A percentile compares a stretch with the other conserved stretches of the same genome.
phyloP scores from a whole-genome alignment of 179 eudicot species.

The Corrigiola litoralis region DNA sequence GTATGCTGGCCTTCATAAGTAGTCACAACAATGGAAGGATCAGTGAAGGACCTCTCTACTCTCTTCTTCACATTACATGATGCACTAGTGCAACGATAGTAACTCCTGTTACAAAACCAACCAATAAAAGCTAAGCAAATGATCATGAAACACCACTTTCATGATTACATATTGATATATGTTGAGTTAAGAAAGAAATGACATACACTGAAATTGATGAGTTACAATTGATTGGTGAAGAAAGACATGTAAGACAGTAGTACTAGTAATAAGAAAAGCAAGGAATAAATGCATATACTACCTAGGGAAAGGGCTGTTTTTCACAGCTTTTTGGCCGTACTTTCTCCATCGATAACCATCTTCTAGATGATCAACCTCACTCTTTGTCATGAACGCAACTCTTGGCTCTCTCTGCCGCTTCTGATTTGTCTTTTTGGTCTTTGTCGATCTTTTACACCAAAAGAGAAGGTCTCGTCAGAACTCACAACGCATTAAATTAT shows the following conservation, averaged over 20 bases:
- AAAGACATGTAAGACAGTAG: too few relatives aligned
- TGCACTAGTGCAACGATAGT: constrained; percentile 45
- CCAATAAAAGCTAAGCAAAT: neutral
- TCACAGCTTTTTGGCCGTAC: constrained; percentile 45
- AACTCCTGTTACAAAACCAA: constrained; percentile 26
- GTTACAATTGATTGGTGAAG: constrained; percentile 4
- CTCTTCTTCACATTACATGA: constrained; percentile 46
- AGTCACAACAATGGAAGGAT: constrained; percentile 40
- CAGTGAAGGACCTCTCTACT: constrained; percentile 41
- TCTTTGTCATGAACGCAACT: constrained; percentile 49
- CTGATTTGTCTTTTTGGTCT: constrained; percentile 35
- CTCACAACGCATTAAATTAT: neutral
- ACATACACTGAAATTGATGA: constrained; percentile 22
- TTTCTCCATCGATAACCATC: constrained; percentile 48
- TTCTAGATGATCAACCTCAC: constrained; percentile 50
- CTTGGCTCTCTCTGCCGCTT: constrained; percentile 44
- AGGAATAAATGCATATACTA: neutral
- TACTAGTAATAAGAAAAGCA: neutral
- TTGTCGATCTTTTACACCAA: constrained; percentile 18
- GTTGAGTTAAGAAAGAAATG: neutral
- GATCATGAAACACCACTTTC: neutral
- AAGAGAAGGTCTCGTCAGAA: neutral
- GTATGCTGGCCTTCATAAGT: constrained; percentile 47
- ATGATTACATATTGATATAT: too few relatives aligned
- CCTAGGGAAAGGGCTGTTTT: constrained; percentile 46